phyloP scores from a whole-genome alignment of 306 rosid species.

The Vigna hirtella region DNA sequence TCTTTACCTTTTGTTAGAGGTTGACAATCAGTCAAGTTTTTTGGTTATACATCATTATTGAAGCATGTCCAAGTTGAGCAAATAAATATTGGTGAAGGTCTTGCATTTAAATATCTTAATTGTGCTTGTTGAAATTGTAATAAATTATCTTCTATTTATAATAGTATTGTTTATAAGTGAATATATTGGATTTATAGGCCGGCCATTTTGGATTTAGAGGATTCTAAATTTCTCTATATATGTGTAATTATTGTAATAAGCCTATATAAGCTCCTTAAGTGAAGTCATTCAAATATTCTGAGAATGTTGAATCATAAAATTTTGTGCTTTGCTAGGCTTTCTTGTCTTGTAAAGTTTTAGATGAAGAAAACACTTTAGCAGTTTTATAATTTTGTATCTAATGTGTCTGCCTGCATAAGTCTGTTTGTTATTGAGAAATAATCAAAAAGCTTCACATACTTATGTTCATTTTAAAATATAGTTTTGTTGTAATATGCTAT shows the following conservation, averaged over 20 bases:
- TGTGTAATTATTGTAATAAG: background rate
- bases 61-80: no score
- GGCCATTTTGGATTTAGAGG: background rate
- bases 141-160: no score
- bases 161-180: background rate
- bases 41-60: no score
- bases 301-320: background rate
- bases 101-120: background rate
- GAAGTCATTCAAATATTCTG: background rate
- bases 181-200: no score
- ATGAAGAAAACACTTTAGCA: constrained; percentile 4
- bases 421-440: constrained; percentile 11
- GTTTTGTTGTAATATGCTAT: constrained; percentile 25
- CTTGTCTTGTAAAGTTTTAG: background rate
- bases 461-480: background rate
- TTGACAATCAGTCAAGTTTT: no score
- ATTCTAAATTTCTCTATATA: no score
- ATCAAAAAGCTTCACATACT: constrained; percentile 17
- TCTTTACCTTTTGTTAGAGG: constrained; percentile 7
- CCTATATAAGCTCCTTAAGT: no score
- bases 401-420: constrained; percentile 22
- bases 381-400: constrained; percentile 6
- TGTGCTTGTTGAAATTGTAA: background rate
- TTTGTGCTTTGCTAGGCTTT: constrained; percentile 20
- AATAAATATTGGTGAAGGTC: no score